Conservation (phyloP, 2,329 filamentous ascomycete genomes). For the Hortaea werneckii region DNA sequence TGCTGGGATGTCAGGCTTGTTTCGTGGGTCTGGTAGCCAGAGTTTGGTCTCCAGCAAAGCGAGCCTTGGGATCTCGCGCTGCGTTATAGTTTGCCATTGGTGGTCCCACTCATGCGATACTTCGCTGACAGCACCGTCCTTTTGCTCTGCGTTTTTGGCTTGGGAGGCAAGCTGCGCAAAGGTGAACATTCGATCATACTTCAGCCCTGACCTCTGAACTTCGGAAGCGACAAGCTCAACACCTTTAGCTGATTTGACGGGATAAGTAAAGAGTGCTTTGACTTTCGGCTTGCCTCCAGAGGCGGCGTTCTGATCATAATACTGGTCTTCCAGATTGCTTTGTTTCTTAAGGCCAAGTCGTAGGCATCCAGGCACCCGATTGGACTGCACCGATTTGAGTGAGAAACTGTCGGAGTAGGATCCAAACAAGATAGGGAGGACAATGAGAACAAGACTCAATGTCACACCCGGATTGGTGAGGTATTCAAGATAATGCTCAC, state of each 20-base stretch:
- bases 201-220: constrained; percentile 57
- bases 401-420: constrained; percentile 2
- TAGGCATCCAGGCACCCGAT: constrained; percentile 17
- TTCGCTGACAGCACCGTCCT: constrained; percentile 16
- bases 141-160: constrained; percentile 30
- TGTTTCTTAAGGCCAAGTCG: constrained; percentile 13
- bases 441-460: constrained; percentile 10
- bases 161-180: constrained; percentile 55
- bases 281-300: constrained; percentile 34
- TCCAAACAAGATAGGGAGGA: constrained; percentile 8
- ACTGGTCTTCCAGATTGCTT: constrained; percentile 19
- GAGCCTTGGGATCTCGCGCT: constrained; percentile 58
- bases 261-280: constrained; percentile 69
- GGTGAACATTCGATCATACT: constrained; percentile 73
- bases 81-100: constrained; percentile 62
- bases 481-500: constrained; percentile 15
- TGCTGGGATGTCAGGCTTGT: neutral
- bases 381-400: constrained; percentile 1
- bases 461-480: constrained; percentile 9
- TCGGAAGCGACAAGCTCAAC: constrained; percentile 59
- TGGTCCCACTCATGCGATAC: constrained; percentile 30
- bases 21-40: constrained; percentile 54
- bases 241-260: constrained; percentile 70
- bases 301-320: neutral
- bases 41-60: constrained; percentile 56